Evolutionary conservation across 106 monocot genomes (phyloP), one percentile per base, ranked within the genome.

Genomic region (Apostasia shenzhenica): DNA sequence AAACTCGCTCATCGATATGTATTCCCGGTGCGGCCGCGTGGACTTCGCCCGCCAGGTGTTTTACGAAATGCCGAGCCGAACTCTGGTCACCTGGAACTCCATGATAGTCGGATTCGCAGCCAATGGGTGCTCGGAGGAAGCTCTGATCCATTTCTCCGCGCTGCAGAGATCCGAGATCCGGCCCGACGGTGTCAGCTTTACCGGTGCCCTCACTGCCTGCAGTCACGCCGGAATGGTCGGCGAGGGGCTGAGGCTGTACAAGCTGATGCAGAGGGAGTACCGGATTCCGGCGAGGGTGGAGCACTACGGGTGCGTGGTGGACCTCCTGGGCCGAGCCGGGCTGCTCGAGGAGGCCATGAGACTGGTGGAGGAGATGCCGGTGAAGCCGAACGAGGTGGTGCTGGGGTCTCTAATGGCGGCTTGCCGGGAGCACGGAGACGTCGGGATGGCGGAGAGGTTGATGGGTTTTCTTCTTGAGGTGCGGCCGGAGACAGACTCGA

Each of bases 251-350:
- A 50, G n/a, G 48, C 74, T 66, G 61, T 84, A 77, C 10, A 57
- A 74, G 4, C 7, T 74, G 1, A 80, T 84, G 80, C 51, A 46
- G 55, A 52, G 3, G 11, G 70, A 60, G 1, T 67, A 71, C 48
- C 46, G 45, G 41, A 45, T 79, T 9, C 14, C 11, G 0, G 49
- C 70, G 42, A 80, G 80, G 26, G 12, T 80, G 0, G 80, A 84
- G 80, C 84, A 84, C 48, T 84, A 77, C 40, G 84, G 84, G 10
- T 84, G 84, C 55, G n/a, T 84, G 55, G 84, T 84, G 39, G 84
- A 84, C 48, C 10, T 84, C 26, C 67, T 84, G 5, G 70, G 77
- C n/a, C 69, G 80, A 8, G 80, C 80, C 1, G 77, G 77, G 66
- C 65, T 66, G 68, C 64, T 89, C 40, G 77, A 80, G 2, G 85